A percentile compares a stretch with the other conserved stretches of the same genome.
These are phyloP conservation scores for Cajanus cajan DNA, from an alignment of 306 rosid genomes.

Conservation along the genomic window DNA sequence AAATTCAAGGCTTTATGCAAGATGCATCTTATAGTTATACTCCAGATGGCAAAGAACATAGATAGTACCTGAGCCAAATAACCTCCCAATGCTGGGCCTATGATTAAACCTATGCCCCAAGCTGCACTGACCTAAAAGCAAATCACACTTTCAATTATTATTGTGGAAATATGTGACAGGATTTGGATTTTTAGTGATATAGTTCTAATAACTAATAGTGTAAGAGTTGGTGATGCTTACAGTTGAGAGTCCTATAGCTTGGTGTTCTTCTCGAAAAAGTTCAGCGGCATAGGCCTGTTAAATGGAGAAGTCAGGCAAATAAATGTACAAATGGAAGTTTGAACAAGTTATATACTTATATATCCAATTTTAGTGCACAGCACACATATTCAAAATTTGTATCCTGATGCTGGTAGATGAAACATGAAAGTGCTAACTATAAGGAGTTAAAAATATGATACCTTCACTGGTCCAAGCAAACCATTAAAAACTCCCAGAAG, in stretches of 20 bases:
- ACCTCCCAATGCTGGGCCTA: conserved; percentile 95
- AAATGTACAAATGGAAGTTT: not conserved
- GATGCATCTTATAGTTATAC: not conserved
- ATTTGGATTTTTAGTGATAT: too few relatives aligned
- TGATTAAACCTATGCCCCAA: conserved; percentile 74
- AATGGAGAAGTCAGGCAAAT: conserved; percentile 22
- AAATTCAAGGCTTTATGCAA: not conserved
- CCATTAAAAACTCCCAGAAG: not conserved
- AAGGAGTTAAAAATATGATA: not conserved
- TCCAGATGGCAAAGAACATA: not conserved
- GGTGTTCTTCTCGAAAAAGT: conserved; percentile 70
- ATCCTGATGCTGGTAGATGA: not conserved
- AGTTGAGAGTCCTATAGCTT: conserved; percentile 74
- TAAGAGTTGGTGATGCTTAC: conserved; percentile 45
- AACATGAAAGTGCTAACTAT: not conserved
- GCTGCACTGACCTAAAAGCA: conserved; percentile 68
- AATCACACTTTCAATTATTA: conserved; percentile 9
- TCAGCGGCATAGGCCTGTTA: conserved; percentile 81
- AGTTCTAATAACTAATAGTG: not conserved
- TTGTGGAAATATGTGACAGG: too few relatives aligned
- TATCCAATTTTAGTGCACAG: not conserved
- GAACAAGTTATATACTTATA: not conserved
- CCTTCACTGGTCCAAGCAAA: not conserved
- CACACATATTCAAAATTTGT: not conserved
- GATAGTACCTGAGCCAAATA: conserved; percentile 78